Percentiles rank a stretch among this genome's conserved stretches.
Conservation (phyloP, 108 stramenopile species). For the Licmophora abbreviata region DNA sequence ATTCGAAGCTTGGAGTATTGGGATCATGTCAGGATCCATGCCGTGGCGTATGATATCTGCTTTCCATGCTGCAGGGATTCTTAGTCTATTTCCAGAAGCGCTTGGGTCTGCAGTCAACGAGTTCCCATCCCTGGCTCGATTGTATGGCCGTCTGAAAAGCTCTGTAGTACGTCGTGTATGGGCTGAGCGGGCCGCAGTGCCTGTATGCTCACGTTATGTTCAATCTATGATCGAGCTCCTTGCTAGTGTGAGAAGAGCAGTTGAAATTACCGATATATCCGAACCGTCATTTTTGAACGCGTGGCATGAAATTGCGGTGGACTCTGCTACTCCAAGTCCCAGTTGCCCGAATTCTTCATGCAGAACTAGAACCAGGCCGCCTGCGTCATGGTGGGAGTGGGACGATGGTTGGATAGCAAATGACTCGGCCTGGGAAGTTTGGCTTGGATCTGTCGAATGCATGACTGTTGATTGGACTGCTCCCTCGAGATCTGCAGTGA, state of each 20-base stretch:
- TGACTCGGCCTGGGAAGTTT: conserved; percentile 55
- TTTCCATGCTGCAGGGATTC: conserved; percentile 56
- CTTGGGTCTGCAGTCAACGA: conserved; percentile 25
- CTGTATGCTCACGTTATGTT: conserved; percentile 74
- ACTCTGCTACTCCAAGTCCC: conserved; percentile 51
- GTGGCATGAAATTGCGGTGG: conserved; percentile 34
- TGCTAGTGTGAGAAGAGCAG: conserved; percentile 32
- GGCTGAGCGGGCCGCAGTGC: conserved; percentile 78
- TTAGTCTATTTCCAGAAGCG: conserved; percentile 45
- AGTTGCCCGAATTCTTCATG: neutral
- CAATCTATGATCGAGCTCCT: conserved; percentile 78
- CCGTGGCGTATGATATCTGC: conserved; percentile 83
- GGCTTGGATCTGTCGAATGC: conserved; percentile 52
- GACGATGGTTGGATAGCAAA: conserved; percentile 63
- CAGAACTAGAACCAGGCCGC: too few species aligned
- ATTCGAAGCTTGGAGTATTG: conserved; percentile 78
- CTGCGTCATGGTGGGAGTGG: conserved; percentile 69
- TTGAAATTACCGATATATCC: neutral
- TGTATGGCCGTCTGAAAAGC: conserved; percentile 47
- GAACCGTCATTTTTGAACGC: conserved; percentile 17
- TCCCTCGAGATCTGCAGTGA: conserved; percentile 51
- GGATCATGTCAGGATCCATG: conserved; percentile 65
- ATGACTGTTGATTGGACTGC: conserved; percentile 63
- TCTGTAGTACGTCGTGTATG: conserved; percentile 60
- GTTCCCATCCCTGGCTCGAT: conserved; percentile 35